Percentiles rank a stretch among this genome's conserved stretches.
phyloP scores from a whole-genome alignment of 495 filamentous ascomycete genomes.

The Emericellopsis terricola region DNA sequence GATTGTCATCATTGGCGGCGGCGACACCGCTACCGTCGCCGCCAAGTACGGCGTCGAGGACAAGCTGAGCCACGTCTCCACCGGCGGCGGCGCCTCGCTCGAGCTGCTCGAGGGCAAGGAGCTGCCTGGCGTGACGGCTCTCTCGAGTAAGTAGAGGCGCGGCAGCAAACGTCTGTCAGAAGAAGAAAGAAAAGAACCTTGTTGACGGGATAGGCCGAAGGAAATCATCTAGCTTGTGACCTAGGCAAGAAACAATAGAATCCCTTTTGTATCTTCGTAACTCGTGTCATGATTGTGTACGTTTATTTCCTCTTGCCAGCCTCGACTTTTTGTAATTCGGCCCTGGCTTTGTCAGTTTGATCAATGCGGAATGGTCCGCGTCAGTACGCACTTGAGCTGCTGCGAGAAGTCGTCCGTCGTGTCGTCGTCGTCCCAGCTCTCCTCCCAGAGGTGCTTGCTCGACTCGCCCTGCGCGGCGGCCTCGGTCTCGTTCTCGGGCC shows the following conservation, averaged over 20 bases:
- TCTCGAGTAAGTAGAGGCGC: constrained; percentile 70
- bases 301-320: constrained; percentile 37
- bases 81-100: constrained; percentile 85
- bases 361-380: no score
- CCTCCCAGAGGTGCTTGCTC: constrained; percentile 87
- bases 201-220: constrained; percentile 5
- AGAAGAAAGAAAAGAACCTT: no score
- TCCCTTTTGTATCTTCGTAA: background rate
- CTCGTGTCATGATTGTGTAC: background rate
- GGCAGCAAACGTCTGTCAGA: no score
- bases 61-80: constrained; percentile 95
- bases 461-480: constrained; percentile 32
- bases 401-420: constrained; percentile 89
- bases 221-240: no score
- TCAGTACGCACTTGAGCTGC: constrained; percentile 82
- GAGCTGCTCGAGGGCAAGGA: constrained; percentile 97
- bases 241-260: no score
- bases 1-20: constrained; percentile 95
- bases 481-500: constrained; percentile 73
- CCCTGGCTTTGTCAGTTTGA: constrained; percentile 41
- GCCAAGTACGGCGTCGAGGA: constrained; percentile 92
- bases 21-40: constrained; percentile 94
- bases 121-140: constrained; percentile 78
- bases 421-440: constrained; percentile 99
- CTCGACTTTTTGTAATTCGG: constrained; percentile 91